Evolutionary conservation across 2,329 filamentous ascomycete species (phyloP).

Genomic region (Pseudocercospora cruenta): DNA sequence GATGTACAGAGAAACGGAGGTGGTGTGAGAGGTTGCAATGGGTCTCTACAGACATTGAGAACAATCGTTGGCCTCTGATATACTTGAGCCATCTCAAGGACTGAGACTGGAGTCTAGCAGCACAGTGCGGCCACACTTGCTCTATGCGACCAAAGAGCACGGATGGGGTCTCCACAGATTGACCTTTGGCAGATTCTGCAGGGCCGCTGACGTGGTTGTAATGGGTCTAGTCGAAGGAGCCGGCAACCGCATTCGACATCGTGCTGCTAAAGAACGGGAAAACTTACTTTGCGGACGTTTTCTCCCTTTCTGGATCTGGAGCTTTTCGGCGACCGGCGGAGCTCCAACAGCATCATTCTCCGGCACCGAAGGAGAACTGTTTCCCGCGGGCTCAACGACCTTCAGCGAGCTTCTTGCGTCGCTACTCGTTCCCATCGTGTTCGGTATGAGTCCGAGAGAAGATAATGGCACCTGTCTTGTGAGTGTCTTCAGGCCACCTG

Average conservation of each 20-base stretch:
- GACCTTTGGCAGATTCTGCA: not conserved
- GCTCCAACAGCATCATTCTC: not conserved
- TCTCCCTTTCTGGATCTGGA: not conserved
- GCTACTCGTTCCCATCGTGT: too few relatives aligned
- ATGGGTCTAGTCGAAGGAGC: not conserved
- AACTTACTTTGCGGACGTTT: not conserved
- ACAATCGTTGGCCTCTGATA: not conserved
- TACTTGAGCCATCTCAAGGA: not conserved
- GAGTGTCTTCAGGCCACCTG: too few relatives aligned
- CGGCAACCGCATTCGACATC: too few relatives aligned
- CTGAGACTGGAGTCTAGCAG: not conserved
- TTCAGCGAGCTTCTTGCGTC: too few relatives aligned
- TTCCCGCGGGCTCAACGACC: too few relatives aligned
- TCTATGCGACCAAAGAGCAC: not conserved
- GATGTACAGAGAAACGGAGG: not conserved
- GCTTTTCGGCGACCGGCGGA: not conserved
- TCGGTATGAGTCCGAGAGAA: too few relatives aligned
- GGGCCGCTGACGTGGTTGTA: not conserved
- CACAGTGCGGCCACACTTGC: not conserved
- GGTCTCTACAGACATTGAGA: not conserved
- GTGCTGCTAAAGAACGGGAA: not conserved
- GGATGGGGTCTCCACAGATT: conserved; percentile 1
- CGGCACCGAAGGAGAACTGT: not conserved
- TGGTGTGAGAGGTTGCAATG: conserved; percentile 10
- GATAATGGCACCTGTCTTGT: too few relatives aligned